phyloP scores from a whole-genome alignment of 1,139 yeast genomes.

The Meyerozyma sp. region DNA sequence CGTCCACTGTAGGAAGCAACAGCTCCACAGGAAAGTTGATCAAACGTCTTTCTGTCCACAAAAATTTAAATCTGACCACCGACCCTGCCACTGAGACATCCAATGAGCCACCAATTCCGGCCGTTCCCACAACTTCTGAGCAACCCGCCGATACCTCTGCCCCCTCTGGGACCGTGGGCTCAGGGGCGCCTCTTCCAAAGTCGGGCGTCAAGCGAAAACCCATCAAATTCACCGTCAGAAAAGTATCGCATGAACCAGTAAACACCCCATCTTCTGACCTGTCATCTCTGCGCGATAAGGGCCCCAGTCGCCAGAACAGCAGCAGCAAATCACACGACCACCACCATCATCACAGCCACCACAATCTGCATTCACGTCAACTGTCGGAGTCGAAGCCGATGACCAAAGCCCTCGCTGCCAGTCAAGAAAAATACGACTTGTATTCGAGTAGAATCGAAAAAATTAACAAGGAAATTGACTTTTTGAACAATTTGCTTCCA shows the following conservation, averaged over 20 bases:
- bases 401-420: conserved; percentile 11
- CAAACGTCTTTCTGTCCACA: conserved; percentile 20
- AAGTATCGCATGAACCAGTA: conserved; percentile 33
- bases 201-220: conserved; percentile 20
- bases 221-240: conserved; percentile 38
- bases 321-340: neutral
- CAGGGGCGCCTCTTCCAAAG: neutral
- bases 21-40: conserved; percentile 29
- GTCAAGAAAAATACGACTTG: conserved; percentile 34
- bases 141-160: neutral
- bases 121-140: neutral
- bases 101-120: too few relatives aligned
- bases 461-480: conserved; percentile 38
- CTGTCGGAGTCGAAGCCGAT: conserved; percentile 1
- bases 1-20: conserved; percentile 23
- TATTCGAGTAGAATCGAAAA: conserved; percentile 28
- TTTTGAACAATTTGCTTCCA: conserved; percentile 36
- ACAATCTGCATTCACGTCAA: neutral
- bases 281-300: conserved; percentile 3
- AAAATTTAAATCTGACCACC: conserved; percentile 3
- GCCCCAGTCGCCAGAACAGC: conserved; percentile 1
- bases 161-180: too few relatives aligned
- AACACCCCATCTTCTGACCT: conserved; percentile 10
- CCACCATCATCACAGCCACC: neutral
- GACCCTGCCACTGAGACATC: too few relatives aligned